phyloP scores from a whole-genome alignment of 768 basidiomycete genomes.

The Mycena polygramma region DNA sequence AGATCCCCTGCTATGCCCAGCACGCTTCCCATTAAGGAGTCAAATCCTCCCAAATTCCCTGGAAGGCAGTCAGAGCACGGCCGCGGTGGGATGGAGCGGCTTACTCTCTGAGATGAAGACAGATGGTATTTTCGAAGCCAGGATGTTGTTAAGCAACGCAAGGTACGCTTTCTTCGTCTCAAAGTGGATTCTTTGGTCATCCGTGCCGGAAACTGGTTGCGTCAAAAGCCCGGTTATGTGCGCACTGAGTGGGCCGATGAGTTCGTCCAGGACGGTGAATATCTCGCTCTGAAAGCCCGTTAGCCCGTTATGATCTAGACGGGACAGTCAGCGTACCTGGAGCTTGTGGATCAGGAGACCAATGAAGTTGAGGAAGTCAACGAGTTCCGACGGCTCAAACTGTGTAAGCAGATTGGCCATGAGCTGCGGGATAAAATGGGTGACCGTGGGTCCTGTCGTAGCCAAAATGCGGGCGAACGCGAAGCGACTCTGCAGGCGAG shows the following conservation, averaged over 20 bases:
- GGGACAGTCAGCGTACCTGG: slow-evolving; percentile 65
- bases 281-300: slow-evolving; percentile 75
- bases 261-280: slow-evolving; percentile 89
- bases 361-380: slow-evolving; percentile 97
- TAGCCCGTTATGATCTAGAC: slow-evolving; percentile 7
- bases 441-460: slow-evolving; percentile 88
- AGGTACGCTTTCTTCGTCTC: slow-evolving; percentile 94
- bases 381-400: slow-evolving; percentile 92
- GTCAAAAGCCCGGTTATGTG: slow-evolving; percentile 85
- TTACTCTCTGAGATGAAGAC: slow-evolving; percentile 91
- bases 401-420: slow-evolving; percentile 93
- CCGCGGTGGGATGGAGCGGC: slow-evolving; percentile 41
- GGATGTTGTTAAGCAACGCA: slow-evolving; percentile 81
- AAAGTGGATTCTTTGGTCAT: slow-evolving; percentile 82
- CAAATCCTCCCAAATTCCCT: slow-evolving; percentile 72
- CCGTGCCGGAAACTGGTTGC: slow-evolving; percentile 88
- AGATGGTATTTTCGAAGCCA: slow-evolving; percentile 83
- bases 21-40: slow-evolving; percentile 82
- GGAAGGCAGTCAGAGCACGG: slow-evolving; percentile 19
- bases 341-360: slow-evolving; percentile 91
- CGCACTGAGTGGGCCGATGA: slow-evolving; percentile 86
- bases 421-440: slow-evolving; percentile 88
- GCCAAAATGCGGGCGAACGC: slow-evolving; percentile 95
- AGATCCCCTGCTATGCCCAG: slow-evolving; percentile 79
- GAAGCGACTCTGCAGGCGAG: slow-evolving; percentile 77